Conservation (phyloP, 176 grass and related monocot genomes). For the Juncus effusus region DNA sequence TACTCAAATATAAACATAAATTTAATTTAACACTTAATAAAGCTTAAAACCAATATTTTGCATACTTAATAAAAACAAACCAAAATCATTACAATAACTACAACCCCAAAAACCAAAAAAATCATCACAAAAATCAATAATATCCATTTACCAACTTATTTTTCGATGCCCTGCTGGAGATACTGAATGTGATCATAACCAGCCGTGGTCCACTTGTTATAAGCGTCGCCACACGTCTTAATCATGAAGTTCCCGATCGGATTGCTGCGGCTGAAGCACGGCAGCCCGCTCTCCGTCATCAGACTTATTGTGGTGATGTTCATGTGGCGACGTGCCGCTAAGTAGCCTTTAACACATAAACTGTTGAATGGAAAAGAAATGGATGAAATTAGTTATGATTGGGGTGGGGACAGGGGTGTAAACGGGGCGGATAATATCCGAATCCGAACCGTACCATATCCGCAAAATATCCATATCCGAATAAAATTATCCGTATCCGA, state of each 20-base stretch:
- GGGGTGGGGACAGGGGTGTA: too few relatives aligned
- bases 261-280: constrained; percentile 94
- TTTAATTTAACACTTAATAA: too few relatives aligned
- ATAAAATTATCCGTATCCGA: too few relatives aligned
- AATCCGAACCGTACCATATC: too few relatives aligned
- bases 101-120: too few relatives aligned
- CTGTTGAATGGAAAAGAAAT: constrained; percentile 33
- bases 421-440: too few relatives aligned
- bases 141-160: constrained; percentile 36
- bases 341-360: constrained; percentile 98
- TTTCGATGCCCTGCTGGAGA: constrained; percentile 96
- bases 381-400: constrained; percentile 7
- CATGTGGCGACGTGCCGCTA: constrained; percentile 82
- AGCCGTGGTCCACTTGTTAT: constrained; percentile 98
- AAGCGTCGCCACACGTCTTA: constrained; percentile 77
- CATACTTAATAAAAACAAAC: too few relatives aligned
- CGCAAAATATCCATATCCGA: too few relatives aligned
- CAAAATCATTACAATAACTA: too few relatives aligned
- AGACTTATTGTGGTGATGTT: constrained; percentile 83
- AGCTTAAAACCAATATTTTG: too few relatives aligned
- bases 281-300: constrained; percentile 90
- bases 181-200: constrained; percentile 99
- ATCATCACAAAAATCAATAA: too few relatives aligned
- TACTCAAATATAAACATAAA: too few relatives aligned
- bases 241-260: constrained; percentile 97